Conservation (phyloP, 2,329 filamentous ascomycete species). For the Clonostachys byssicola region DNA sequence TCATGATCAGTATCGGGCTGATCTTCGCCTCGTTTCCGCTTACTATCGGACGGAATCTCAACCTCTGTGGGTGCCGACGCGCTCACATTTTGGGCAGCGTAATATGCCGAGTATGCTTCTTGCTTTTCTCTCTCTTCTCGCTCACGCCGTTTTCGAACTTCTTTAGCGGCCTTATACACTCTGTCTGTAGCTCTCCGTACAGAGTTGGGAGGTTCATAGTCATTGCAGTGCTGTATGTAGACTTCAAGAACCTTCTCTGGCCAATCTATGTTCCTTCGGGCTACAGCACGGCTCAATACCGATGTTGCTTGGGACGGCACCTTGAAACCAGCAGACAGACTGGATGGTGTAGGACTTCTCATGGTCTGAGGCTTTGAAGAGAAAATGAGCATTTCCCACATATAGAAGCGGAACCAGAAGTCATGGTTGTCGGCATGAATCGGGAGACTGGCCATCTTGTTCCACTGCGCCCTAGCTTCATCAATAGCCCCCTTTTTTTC, state of each 20-base stretch:
- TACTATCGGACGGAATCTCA: constrained; percentile 35
- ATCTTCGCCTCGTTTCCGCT: constrained; percentile 69
- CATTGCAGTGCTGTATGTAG: constrained; percentile 78
- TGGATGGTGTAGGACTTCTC: constrained; percentile 46
- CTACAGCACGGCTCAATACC: constrained; percentile 69
- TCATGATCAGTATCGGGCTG: constrained; percentile 35
- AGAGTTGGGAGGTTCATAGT: constrained; percentile 77
- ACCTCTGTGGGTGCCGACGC: constrained; percentile 16
- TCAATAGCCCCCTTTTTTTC: constrained; percentile 76
- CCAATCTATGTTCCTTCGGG: constrained; percentile 63
- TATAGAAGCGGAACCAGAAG: constrained; percentile 91
- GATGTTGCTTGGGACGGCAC: constrained; percentile 71
- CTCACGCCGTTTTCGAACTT: constrained; percentile 59
- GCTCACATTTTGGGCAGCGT: constrained; percentile 20
- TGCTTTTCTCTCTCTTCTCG: constrained; percentile 60
- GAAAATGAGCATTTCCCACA: constrained; percentile 78
- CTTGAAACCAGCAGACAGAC: constrained; percentile 42
- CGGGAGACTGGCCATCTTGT: constrained; percentile 59
- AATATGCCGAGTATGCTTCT: constrained; percentile 40
- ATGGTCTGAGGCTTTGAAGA: constrained; percentile 37
- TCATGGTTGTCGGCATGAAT: constrained; percentile 76
- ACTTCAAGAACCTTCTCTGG: constrained; percentile 73
- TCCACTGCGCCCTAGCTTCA: constrained; percentile 75
- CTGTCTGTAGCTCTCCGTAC: constrained; percentile 71
- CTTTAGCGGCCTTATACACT: constrained; percentile 64